A percentile compares a stretch with the other conserved stretches of the same genome.
Evolutionary conservation across 148 eudicot genomes (phyloP).

Genomic region (Fagopyrum tataricum): DNA sequence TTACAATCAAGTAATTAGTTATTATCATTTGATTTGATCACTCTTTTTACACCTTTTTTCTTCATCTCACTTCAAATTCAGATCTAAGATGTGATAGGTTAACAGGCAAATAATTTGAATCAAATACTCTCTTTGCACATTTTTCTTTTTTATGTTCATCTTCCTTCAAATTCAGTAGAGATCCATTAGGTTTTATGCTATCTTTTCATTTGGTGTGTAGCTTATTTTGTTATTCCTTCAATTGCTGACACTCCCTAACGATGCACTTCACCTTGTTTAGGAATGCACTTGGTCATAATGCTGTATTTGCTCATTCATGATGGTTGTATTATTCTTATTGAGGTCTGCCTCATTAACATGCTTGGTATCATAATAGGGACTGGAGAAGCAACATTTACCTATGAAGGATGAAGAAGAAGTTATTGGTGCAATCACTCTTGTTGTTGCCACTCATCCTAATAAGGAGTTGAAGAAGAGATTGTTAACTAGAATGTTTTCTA

Average conservation of each 20-base stretch:
- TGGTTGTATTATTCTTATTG: background rate
- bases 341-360: slow-evolving; percentile 6
- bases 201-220: background rate
- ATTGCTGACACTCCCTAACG: background rate
- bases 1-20: background rate
- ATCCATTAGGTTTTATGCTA: background rate
- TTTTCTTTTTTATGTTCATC: too few species aligned
- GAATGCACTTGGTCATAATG: background rate
- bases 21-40: background rate
- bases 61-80: slow-evolving; percentile 9
- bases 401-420: slow-evolving; percentile 89
- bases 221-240: background rate
- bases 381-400: slow-evolving; percentile 60
- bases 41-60: background rate
- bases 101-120: too few species aligned
- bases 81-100: too few species aligned
- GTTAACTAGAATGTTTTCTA: slow-evolving; percentile 62
- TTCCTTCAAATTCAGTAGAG: too few species aligned
- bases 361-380: slow-evolving; percentile 35
- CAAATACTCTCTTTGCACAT: too few species aligned
- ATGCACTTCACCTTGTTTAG: background rate
- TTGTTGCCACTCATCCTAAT: slow-evolving; percentile 52
- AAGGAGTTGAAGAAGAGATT: slow-evolving; percentile 67
- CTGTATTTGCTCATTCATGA: background rate
- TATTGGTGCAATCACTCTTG: slow-evolving; percentile 62